phyloP scores from a whole-genome alignment of 2,329 filamentous ascomycete species.

The Beauveria asiatica region DNA sequence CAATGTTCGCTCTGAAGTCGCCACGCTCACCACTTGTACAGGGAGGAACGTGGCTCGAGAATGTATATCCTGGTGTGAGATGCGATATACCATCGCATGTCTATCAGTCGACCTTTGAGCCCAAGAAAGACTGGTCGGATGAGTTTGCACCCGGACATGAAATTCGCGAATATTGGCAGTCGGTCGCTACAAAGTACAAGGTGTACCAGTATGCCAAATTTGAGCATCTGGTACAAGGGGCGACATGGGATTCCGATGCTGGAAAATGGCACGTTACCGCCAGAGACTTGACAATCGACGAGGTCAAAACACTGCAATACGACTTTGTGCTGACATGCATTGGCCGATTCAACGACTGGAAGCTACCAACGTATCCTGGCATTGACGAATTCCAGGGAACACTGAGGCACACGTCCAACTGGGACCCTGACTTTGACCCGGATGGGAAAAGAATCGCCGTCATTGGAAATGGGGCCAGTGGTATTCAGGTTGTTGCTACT shows the following conservation, averaged over 20 bases:
- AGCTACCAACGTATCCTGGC: constrained; percentile 52
- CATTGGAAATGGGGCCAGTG: constrained; percentile 42
- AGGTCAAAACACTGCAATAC: constrained; percentile 36
- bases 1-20: constrained; percentile 8
- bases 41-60: constrained; percentile 48
- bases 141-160: constrained; percentile 59
- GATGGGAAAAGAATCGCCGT: constrained; percentile 40
- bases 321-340: constrained; percentile 57
- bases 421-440: constrained; percentile 44
- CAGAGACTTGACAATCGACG: constrained; percentile 12
- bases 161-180: constrained; percentile 59
- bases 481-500: constrained; percentile 46
- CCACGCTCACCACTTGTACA: constrained; percentile 13
- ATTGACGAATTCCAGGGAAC: constrained; percentile 45
- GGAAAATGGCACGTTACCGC: constrained; percentile 40
- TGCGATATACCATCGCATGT: constrained; percentile 64
- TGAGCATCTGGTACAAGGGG: constrained; percentile 44
- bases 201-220: constrained; percentile 52
- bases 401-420: constrained; percentile 53
- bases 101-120: constrained; percentile 60
- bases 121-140: constrained; percentile 61
- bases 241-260: constrained; percentile 44
- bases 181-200: constrained; percentile 52
- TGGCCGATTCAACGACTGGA: constrained; percentile 59
- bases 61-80: constrained; percentile 54